Conservation (phyloP, 192 early-diverging fungal species). For the Mortierella hygrophila region DNA sequence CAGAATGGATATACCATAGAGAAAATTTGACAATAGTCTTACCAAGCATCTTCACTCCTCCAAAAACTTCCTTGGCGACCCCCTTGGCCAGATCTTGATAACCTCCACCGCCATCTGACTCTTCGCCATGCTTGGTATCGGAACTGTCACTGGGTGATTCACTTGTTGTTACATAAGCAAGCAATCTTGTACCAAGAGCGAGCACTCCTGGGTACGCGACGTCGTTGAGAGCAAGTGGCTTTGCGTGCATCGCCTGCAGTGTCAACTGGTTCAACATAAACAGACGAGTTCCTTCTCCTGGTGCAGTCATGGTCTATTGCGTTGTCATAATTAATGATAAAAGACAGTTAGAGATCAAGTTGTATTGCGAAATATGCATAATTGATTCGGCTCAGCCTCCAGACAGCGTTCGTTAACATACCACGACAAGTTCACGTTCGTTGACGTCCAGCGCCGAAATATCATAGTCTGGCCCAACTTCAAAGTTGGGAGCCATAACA, state of each 20-base stretch:
- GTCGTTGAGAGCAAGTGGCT: conserved; percentile 63
- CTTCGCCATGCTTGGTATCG: conserved; percentile 66
- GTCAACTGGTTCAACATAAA: conserved; percentile 65
- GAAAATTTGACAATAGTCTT: background rate
- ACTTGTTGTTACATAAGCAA: conserved; percentile 78
- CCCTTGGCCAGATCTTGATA: conserved; percentile 73
- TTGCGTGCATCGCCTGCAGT: conserved; percentile 49
- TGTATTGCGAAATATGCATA: background rate
- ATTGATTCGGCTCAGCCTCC: background rate
- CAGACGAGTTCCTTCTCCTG: conserved; percentile 56
- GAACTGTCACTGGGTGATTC: conserved; percentile 59
- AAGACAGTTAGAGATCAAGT: background rate
- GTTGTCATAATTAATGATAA: background rate
- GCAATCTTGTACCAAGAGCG: conserved; percentile 72
- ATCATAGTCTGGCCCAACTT: conserved; percentile 55
- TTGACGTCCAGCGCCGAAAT: conserved; percentile 67
- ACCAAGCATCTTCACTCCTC: conserved; percentile 82
- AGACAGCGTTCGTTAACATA: conserved; percentile 42
- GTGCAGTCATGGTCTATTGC: conserved; percentile 29
- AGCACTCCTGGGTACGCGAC: conserved; percentile 66
- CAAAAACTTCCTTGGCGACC: conserved; percentile 84
- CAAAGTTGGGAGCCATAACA: conserved; percentile 62
- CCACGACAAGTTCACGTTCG: conserved; percentile 72
- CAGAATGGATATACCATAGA: background rate
- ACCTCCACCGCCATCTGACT: conserved; percentile 32